Evolutionary conservation across 2,329 filamentous ascomycete genomes (phyloP), one percentile per base, ranked within the genome.

Genomic region (Ophiostoma quercus): DNA sequence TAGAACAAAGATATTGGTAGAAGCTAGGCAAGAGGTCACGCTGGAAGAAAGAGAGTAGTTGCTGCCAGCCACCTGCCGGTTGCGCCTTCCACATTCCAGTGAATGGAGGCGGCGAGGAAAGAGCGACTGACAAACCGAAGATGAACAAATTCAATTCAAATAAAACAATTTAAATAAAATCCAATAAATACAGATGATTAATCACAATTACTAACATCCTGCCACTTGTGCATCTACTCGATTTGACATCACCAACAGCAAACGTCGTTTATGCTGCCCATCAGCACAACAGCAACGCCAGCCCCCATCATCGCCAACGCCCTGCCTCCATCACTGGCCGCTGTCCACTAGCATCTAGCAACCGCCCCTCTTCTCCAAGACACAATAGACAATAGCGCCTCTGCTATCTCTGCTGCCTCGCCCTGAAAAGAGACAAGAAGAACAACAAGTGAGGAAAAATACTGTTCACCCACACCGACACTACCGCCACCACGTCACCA

Each of bases 401-500:
- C 62, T 22, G 11, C 66, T 62, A 16, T 22, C 22, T 19, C 16
- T 34, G n/a, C 29, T 14, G 9, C 19, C 47, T 47, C 57, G 6
- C 22, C 43, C 47, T 54, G 39, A 16, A 57, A 41, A 41, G 39
- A 41, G 34, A 41, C 11, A 41, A 12, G 12, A 41, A 41, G 39
- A 14, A 14, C 3, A 41, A 41, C 11, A 11, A 14, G 11, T 14
- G 39, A 41, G 39, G 39, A 41, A 51, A 22, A 54, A 54, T 7
- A 25, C 69, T n/a, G 19, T 25, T 3, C n/a, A 34, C 32, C 22
- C 32, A 47, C 51, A 54, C 25, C 67, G 63, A 62, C 67, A 71
- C 67, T 25, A 51, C 68, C 69, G 66, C 66, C 70, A 71, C 63
- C 70, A 71, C 70, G 70, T 71, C 70, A 71, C 70, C 67, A 25